Percentiles rank a stretch among this genome's conserved stretches.
phyloP scores from a whole-genome alignment of 1,284 basidiomycete species.

The Naganishia cerealis region DNA sequence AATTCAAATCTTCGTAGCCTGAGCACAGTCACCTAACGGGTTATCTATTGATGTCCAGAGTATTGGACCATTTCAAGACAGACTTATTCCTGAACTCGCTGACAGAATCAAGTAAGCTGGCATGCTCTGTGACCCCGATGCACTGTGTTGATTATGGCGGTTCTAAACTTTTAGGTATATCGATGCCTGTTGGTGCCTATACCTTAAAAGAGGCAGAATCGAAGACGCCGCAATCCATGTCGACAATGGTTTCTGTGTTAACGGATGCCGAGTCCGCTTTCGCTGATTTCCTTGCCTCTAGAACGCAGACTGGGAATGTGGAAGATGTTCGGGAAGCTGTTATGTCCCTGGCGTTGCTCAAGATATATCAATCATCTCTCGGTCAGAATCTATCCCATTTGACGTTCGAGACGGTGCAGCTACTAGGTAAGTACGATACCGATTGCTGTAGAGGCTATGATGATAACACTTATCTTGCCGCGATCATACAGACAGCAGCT shows the following conservation, averaged over 20 bases:
- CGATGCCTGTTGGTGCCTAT: conserved; percentile 79
- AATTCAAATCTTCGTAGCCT: conserved; percentile 57
- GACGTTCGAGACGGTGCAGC: conserved; percentile 61
- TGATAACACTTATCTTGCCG: background rate
- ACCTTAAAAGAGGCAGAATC: conserved; percentile 59
- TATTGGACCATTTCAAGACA: conserved; percentile 71
- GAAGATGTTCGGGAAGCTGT: conserved; percentile 71
- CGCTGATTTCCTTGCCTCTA: conserved; percentile 65
- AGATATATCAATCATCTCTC: conserved; percentile 74
- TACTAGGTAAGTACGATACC: conserved; percentile 63
- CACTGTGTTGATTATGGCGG: background rate
- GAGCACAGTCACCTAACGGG: conserved; percentile 72
- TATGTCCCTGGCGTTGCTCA: conserved; percentile 68
- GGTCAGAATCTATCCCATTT: conserved; percentile 61
- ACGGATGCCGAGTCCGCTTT: conserved; percentile 69
- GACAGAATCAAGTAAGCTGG: conserved; percentile 71
- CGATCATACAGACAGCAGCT: conserved; percentile 51
- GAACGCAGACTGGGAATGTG: conserved; percentile 64
- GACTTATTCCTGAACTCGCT: conserved; percentile 85
- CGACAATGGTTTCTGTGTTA: conserved; percentile 66
- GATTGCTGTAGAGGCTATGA: background rate
- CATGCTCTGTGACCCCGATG: conserved; percentile 25
- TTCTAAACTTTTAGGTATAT: conserved; percentile 52
- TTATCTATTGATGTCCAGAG: conserved; percentile 69
- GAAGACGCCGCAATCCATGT: conserved; percentile 57